Conservation (phyloP, 2,329 filamentous ascomycete genomes). For the Botrytis medusae region DNA sequence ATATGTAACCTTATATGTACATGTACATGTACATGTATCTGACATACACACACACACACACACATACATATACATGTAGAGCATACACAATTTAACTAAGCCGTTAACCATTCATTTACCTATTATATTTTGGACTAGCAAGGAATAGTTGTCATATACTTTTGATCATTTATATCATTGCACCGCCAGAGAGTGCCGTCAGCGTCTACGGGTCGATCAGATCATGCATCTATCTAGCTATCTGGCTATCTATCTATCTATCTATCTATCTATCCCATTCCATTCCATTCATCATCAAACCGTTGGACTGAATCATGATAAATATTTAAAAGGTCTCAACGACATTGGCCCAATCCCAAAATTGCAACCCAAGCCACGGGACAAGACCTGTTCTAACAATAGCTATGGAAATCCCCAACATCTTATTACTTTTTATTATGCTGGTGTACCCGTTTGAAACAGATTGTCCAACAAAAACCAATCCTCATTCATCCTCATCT, state of each 20-base stretch:
- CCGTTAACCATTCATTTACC: background rate
- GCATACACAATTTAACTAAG: background rate
- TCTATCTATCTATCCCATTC: background rate
- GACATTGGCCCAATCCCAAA: background rate
- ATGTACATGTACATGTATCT: background rate
- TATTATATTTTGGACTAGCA: background rate
- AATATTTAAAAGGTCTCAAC: background rate
- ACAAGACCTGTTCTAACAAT: background rate
- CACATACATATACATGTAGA: background rate
- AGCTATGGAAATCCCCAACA: slow-evolving; percentile 3
- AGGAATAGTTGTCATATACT: background rate
- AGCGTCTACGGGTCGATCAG: slow-evolving; percentile 12
- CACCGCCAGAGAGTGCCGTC: slow-evolving; percentile 17
- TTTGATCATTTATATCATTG: background rate
- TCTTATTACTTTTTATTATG: background rate
- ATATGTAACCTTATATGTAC: background rate
- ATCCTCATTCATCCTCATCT: background rate
- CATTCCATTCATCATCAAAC: background rate
- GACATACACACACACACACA: background rate
- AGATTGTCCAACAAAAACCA: background rate
- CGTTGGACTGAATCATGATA: background rate
- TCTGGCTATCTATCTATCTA: background rate
- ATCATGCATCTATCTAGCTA: background rate
- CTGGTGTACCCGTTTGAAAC: background rate
- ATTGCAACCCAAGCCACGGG: background rate